Conservation (phyloP, 2,329 filamentous ascomycete species). For the Didymellaceae sp. region DNA sequence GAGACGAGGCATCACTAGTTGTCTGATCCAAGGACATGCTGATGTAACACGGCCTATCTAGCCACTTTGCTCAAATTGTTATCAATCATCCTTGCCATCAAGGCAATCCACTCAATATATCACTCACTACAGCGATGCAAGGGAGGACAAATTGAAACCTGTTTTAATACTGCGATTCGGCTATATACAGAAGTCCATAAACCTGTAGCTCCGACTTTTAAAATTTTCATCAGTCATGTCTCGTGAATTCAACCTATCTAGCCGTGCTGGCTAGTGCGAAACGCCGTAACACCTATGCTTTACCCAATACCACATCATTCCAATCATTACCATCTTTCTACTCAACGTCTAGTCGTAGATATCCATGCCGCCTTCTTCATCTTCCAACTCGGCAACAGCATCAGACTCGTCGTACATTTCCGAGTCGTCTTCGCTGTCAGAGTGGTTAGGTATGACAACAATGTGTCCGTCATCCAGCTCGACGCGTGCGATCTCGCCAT, state of each 20-base stretch:
- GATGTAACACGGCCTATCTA: no score
- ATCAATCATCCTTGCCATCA: no score
- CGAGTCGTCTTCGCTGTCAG: conserved; percentile 69
- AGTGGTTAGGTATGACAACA: conserved; percentile 83
- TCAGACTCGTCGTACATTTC: conserved; percentile 80
- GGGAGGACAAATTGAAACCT: background rate
- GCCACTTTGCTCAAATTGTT: no score
- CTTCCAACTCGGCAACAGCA: conserved; percentile 71
- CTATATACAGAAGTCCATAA: background rate
- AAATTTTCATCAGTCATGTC: conserved; percentile 3
- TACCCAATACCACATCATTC: background rate
- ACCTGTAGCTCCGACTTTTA: background rate
- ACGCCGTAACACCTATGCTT: conserved; percentile 22
- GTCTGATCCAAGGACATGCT: no score
- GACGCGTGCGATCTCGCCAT: conserved; percentile 83
- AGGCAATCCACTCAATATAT: no score
- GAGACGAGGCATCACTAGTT: no score
- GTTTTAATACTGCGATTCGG: background rate
- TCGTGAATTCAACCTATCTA: conserved; percentile 3
- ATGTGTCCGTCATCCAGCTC: conserved; percentile 81
- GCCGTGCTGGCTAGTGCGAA: background rate
- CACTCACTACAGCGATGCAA: no score
- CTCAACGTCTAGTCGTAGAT: conserved; percentile 66
- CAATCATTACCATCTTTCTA: background rate
- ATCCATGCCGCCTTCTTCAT: conserved; percentile 63